These are phyloP conservation scores for Hymenoscyphus salicellus DNA, from an alignment of 2,329 filamentous ascomycete genomes.

Conservation along the genomic window DNA sequence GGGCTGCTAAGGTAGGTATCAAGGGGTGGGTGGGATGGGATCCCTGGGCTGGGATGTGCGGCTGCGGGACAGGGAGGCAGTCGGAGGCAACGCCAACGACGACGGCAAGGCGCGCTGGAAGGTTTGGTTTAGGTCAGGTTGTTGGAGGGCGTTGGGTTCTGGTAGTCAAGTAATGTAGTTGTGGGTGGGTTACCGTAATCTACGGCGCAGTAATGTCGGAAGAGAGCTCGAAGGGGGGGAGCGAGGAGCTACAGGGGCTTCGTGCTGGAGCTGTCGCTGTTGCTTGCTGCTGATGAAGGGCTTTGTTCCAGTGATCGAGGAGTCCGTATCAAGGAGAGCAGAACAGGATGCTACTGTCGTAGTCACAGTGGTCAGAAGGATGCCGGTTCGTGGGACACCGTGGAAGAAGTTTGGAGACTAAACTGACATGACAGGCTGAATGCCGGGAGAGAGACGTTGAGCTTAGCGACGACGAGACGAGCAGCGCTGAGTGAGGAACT, in stretches of 20 bases:
- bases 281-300: neutral
- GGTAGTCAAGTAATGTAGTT: too few species aligned
- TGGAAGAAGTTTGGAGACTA: neutral
- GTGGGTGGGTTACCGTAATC: neutral
- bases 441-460: neutral
- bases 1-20: too few species aligned
- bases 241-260: neutral
- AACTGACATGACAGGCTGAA: neutral
- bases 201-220: constrained; percentile 1
- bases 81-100: too few species aligned
- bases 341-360: neutral
- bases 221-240: neutral
- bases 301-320: neutral
- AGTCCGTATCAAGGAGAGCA: neutral
- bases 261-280: neutral
- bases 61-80: neutral
- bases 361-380: neutral
- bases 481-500: neutral
- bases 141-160: neutral
- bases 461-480: neutral
- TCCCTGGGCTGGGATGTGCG: constrained; percentile 1
- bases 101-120: neutral
- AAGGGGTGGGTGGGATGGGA: neutral
- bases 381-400: neutral
- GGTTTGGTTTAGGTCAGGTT: neutral